phyloP scores from a whole-genome alignment of 2,329 filamentous ascomycete species.

The Aschersonia sp. region DNA sequence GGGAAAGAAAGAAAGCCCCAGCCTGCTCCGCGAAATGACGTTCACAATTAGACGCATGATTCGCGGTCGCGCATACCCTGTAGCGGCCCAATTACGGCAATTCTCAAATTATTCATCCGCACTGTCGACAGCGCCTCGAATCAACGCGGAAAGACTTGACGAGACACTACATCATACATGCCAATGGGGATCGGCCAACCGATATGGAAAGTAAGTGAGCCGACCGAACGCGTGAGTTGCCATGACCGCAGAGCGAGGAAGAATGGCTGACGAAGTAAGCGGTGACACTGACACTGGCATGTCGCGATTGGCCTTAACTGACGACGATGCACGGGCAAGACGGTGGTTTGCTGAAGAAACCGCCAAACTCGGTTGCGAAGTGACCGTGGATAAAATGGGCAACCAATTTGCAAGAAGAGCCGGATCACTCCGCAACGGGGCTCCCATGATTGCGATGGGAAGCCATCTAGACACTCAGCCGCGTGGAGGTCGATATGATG shows the following conservation, averaged over 20 bases:
- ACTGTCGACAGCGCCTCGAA: constrained; percentile 2
- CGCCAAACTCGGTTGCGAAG: constrained; percentile 47
- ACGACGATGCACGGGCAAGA: constrained; percentile 59
- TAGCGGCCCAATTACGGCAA: too few species aligned
- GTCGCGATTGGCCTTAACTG: constrained; percentile 60
- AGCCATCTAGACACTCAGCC: constrained; percentile 56
- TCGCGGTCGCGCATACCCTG: too few species aligned
- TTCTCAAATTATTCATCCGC: too few species aligned
- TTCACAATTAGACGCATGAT: neutral
- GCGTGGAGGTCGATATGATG: constrained; percentile 55
- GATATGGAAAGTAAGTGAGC: constrained; percentile 13
- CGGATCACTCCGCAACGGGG: constrained; percentile 39
- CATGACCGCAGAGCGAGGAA: neutral
- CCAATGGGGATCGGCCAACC: constrained; percentile 17
- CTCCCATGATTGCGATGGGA: constrained; percentile 50
- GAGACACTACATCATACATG: constrained; percentile 17
- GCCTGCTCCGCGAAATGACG: too few species aligned
- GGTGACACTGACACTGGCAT: constrained; percentile 52
- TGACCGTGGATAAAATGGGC: constrained; percentile 63
- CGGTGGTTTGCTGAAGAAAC: constrained; percentile 63
- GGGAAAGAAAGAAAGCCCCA: too few species aligned
- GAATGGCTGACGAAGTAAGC: constrained; percentile 3
- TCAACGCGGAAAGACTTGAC: constrained; percentile 13
- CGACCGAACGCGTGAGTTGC: neutral
- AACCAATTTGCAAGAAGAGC: constrained; percentile 62